Base-by-base conservation (phyloP, 2,329 filamentous ascomycete species). In the Zymoseptoria pseudotritici region DNA sequence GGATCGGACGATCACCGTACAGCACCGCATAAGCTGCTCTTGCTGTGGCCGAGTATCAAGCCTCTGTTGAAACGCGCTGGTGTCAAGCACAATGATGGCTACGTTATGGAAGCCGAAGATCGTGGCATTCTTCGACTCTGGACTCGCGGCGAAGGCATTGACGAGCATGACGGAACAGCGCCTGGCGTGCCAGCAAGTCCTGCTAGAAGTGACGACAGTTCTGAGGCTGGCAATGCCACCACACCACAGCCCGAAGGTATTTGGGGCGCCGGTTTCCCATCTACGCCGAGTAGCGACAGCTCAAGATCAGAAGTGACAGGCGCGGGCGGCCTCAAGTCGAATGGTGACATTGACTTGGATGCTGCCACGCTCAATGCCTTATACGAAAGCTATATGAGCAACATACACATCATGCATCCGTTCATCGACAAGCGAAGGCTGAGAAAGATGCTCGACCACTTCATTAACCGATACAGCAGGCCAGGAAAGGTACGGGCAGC, bases 1-100 rank as follows among this genome's bases (percentile, higher is more conserved):
- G 89, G 96, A 58, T 89, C 91, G 0, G 83, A 86, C 26, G 90
- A 96, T 66, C 93, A 97, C 70, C 95, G 90, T 0, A 97, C 92
- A 0, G 85, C 91, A n/a, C 91, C 91, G 1, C 90, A 94, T 55
- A 84, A 91, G 63, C 78, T 97, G 19, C 77, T 97, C 76, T 80
- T 70, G 76, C 81, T 63, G 71, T 97, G 70, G 85, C 90, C 36
- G 58, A 74, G 59, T 66, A 79, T 68, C 62, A 53, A 72, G 68
- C 60, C 74, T 65, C 65, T 75, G 61, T 63, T 74, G n/a, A 53
- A 61, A 52, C 59, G 62, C 42, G 65, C 67, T n/a, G 57, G 66
- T 19, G 65, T 71, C 21, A 61, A 66, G 26, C 58, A 64, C 53
- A 66, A 69, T 50, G 70, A 72, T 50, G 66, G 71, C 50, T 76